Base-by-base conservation (phyloP, 164 flowering plant species). In the Berberis thunbergii region DNA sequence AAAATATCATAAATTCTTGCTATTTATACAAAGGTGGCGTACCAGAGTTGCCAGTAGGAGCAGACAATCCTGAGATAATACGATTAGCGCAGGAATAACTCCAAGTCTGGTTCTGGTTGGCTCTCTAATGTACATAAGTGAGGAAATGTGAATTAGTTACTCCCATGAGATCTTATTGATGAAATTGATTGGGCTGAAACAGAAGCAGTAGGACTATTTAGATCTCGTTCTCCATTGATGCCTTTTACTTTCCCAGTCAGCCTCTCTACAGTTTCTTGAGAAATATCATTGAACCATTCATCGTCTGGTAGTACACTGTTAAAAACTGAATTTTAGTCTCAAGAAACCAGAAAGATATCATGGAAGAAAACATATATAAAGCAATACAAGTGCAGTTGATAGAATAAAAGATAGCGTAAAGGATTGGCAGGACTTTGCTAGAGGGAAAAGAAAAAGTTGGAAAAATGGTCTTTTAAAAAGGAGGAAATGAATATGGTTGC, bases 131-230 rank as follows among this genome's bases (percentile, higher is more conserved):
- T 83, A 86, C 83, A 79, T 59, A 41, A 69, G 3, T 3, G 57
- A 52, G 65, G 41, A 55, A 45, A 38, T 43, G 52, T 6, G 26
- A 10, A 61, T 75, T 71, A 90, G 53, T 86, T 78, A 73, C 98
- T 93, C 38, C 97, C 95, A 69, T 84, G 96, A 57, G 98, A 93
- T 79, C 88, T 80, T 49, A 77, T 69, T 3, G 98, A 93, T 44
- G 97, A 93, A 60, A 88, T 76, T 40, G 98, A 93, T 49, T 88
- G 97, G 46, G 97, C 98, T 0, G 98, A 93, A 54, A 90, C 80
- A 11, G 98, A 93, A 43, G 98, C 97, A 9, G 98, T 93, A 13
- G 98, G 98, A 71, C 98, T 93, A 84, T 79, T 81, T 11, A 76
- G 79, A 43, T 92, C 98, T 38, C 86, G 73, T 48, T 93, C 98